These are phyloP conservation scores for Huiozyma naganishii DNA, from an alignment of 805 yeast genomes.

Conservation along the genomic window DNA sequence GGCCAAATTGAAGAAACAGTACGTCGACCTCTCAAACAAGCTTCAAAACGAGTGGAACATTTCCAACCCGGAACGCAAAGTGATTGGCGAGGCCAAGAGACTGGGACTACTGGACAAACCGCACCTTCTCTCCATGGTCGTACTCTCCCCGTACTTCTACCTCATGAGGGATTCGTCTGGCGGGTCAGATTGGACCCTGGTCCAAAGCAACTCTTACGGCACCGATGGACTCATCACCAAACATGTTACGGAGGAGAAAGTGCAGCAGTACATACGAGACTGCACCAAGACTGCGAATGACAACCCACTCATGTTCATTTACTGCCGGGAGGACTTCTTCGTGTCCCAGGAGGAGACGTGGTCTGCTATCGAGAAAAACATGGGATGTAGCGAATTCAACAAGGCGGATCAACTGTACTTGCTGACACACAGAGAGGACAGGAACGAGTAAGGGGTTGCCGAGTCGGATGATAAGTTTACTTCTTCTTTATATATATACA, in stretches of 20 bases:
- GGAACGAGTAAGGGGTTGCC: not conserved
- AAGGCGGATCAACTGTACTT: constrained; percentile 13
- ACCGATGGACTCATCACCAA: constrained; percentile 13
- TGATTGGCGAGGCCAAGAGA: constrained; percentile 16
- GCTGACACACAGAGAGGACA: not conserved
- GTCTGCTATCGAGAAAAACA: constrained; percentile 11
- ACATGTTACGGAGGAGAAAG: constrained; percentile 8
- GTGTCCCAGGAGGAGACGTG: constrained; percentile 10
- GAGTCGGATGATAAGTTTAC: not conserved
- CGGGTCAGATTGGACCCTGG: constrained; percentile 15
- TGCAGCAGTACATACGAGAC: constrained; percentile 15
- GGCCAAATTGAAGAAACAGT: constrained; percentile 13
- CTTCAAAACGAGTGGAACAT: constrained; percentile 22
- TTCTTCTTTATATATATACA: not conserved
- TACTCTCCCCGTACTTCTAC: constrained; percentile 23
- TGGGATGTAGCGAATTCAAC: constrained; percentile 14
- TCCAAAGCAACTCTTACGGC: constrained; percentile 8
- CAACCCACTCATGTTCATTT: constrained; percentile 25
- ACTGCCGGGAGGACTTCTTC: constrained; percentile 12
- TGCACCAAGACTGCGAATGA: constrained; percentile 19
- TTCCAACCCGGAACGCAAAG: constrained; percentile 18
- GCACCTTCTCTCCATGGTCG: constrained; percentile 16
- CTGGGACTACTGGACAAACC: constrained; percentile 22
- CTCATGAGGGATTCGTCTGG: constrained; percentile 9
- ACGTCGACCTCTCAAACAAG: constrained; percentile 18